These are phyloP conservation scores for Fusarium sororula DNA, from an alignment of 2,329 filamentous ascomycete species.

Conservation along the genomic window DNA sequence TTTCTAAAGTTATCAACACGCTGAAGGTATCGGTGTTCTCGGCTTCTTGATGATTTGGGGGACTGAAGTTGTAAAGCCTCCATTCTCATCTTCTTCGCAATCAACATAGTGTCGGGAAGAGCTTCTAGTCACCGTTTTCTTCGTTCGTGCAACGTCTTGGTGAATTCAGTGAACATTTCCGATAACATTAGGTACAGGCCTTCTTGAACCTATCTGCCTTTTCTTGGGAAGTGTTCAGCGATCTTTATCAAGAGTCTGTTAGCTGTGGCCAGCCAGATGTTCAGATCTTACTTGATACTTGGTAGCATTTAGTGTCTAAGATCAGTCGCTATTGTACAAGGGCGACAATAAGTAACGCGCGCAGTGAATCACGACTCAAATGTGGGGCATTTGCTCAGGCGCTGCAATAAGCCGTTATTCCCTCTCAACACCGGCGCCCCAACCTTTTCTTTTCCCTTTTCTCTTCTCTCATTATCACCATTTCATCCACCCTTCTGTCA, in stretches of 20 bases:
- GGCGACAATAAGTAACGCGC: background rate
- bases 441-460: rapidly evolving
- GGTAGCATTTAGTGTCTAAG: rapidly evolving
- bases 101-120: too few relatives aligned
- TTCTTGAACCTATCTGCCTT: background rate
- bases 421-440: rapidly evolving
- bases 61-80: too few relatives aligned
- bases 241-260: rapidly evolving
- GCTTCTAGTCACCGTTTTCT: background rate
- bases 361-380: background rate
- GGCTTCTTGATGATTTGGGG: background rate
- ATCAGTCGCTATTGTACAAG: background rate
- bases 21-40: background rate
- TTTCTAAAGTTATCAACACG: too few relatives aligned
- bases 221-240: background rate
- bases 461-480: background rate
- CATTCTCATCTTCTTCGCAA: too few relatives aligned
- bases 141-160: background rate
- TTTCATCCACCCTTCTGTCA: background rate
- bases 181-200: too few relatives aligned
- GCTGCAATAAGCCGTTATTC: background rate
- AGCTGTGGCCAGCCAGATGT: background rate
- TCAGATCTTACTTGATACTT: background rate
- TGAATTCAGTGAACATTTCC: background rate
- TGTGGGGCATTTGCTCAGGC: background rate